Base-by-base conservation (phyloP, 495 filamentous ascomycete species). In the Penicillium angulare region DNA sequence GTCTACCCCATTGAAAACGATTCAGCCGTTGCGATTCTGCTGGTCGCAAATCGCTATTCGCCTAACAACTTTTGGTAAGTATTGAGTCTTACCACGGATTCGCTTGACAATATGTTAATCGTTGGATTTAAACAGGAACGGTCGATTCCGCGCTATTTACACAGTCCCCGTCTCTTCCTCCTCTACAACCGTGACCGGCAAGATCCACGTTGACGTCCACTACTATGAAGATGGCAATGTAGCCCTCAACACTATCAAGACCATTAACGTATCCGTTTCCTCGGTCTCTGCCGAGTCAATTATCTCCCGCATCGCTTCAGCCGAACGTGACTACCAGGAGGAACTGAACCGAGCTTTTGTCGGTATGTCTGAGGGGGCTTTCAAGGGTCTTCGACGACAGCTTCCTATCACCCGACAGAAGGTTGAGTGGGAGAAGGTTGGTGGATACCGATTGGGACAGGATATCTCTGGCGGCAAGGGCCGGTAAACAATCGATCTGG, bases 151-250 rank as follows among this genome's bases (percentile, higher is more conserved):
- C 51, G 89, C 89, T 33, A 79, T 85, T 42, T 97, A 97, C 74
- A 61, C 67, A 57, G 42, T 74, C 35, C 81, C 86, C 66, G 86
- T 87, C 71, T 75, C 78, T 52, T 86, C 86, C 9, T 71, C 83
- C 5, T 64, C 71, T n/a, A 60, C 72, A 27, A 64, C 69, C 44
- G 49, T 75, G 20, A 70, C 69, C 18, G 72, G 73, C 62, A 74
- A 73, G 44, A 61, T 76, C 69, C 56, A 82, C 72, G 45, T 81
- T 64, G 64, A 79, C 68, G 92, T 99, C 38, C 95, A 99, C 78
- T 99, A 99, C 81, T 99, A 97, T 78, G 95, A 99, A 72, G 95
- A 99, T 70, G 95, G 95, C 33, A 99, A 99, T 61, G 95, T 99
- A 36, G 83, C 93, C 2, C 79, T 99, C 35, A 78, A 89, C 52